These are phyloP conservation scores for Tolypocladium inflatum DNA, from an alignment of 2,329 filamentous ascomycete genomes.

Conservation along the genomic window DNA sequence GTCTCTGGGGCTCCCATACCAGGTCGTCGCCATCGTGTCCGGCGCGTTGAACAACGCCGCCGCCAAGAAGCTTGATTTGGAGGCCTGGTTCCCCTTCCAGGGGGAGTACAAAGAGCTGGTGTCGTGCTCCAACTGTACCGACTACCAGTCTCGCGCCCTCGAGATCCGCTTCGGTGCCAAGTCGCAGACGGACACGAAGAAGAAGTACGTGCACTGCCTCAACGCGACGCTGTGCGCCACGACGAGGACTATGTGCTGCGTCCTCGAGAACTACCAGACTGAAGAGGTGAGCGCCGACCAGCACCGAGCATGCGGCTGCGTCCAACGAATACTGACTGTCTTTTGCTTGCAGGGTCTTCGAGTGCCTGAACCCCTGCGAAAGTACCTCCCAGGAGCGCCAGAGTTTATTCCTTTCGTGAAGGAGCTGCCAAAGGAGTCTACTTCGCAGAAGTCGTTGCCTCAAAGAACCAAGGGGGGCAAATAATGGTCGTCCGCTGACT, in stretches of 20 bases:
- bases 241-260: conserved; percentile 83
- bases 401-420: conserved; percentile 85
- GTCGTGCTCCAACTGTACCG: conserved; percentile 94
- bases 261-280: conserved; percentile 95
- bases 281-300: conserved; percentile 52
- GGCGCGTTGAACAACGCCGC: conserved; percentile 72
- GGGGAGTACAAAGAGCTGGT: conserved; percentile 98
- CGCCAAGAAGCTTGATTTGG: conserved; percentile 89
- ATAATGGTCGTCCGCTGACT: background rate
- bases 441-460: conserved; percentile 18
- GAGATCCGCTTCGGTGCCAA: conserved; percentile 90
- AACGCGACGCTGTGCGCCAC: conserved; percentile 89
- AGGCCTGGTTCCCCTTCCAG: conserved; percentile 95
- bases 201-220: conserved; percentile 89
- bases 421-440: conserved; percentile 66
- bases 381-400: conserved; percentile 82
- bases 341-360: conserved; percentile 49
- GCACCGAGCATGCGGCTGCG: background rate
- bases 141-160: conserved; percentile 90
- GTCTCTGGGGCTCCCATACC: conserved; percentile 80
- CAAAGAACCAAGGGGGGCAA: conserved; percentile 21
- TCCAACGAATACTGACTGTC: background rate
- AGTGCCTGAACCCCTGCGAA: conserved; percentile 74
- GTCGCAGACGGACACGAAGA: conserved; percentile 70
- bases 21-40: conserved; percentile 89